These are phyloP conservation scores for Chenopodium formosanum DNA, from an alignment of 148 eudicot genomes.

Conservation along the genomic window DNA sequence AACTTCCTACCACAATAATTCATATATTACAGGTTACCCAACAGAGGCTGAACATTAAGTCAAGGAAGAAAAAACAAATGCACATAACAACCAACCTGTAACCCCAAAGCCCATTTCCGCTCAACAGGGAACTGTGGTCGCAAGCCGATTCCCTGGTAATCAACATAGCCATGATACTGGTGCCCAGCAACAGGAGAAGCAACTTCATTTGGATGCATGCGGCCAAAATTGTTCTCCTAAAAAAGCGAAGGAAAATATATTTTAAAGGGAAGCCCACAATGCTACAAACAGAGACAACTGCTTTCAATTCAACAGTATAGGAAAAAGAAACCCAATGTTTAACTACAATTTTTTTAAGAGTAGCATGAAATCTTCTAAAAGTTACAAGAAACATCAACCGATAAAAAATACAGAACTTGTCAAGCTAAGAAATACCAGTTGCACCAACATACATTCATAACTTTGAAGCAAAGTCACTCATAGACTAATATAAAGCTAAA, in stretches of 20 bases:
- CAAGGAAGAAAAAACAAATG: not conserved
- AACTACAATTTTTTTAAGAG: not conserved
- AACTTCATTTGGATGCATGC: conserved; percentile 54
- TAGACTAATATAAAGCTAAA: not conserved
- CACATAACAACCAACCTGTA: conserved; percentile 57
- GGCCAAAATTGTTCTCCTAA: conserved; percentile 59
- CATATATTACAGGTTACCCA: not conserved
- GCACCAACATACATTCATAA: not conserved
- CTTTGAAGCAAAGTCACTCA: not conserved
- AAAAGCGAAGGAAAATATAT: conserved; percentile 1
- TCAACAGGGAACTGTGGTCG: conserved; percentile 64
- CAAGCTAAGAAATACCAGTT: not conserved
- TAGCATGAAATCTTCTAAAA: not conserved
- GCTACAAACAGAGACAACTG: not conserved
- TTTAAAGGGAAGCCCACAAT: not conserved
- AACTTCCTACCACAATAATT: not conserved
- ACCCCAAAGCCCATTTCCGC: conserved; percentile 97
- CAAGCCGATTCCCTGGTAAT: conserved; percentile 61
- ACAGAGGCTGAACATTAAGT: not conserved
- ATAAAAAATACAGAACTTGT: not conserved
- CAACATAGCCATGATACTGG: conserved; percentile 56
- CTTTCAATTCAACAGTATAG: not conserved
- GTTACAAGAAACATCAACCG: not conserved
- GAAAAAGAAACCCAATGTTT: not conserved
- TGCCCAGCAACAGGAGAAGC: conserved; percentile 48